phyloP scores from a whole-genome alignment of 2,329 filamentous ascomycete genomes.

The Coniella lustricola region DNA sequence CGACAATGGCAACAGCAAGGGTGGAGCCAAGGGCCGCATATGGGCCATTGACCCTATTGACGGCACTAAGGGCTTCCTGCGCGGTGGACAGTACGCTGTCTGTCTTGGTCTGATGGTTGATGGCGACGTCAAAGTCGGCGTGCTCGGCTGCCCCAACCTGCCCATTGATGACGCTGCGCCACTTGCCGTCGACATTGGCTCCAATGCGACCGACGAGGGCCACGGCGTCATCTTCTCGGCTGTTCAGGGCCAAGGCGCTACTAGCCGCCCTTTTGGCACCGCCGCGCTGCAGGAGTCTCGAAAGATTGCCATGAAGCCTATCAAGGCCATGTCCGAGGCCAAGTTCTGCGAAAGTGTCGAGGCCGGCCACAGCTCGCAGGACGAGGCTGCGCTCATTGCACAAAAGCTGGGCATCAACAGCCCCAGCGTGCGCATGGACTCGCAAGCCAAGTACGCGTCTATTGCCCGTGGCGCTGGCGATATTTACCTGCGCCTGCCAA shows the following conservation, averaged over 20 bases:
- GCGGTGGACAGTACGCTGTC: slow-evolving; percentile 94
- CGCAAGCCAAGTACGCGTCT: slow-evolving; percentile 94
- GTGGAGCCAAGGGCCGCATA: slow-evolving; percentile 69
- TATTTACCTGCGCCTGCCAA: slow-evolving; percentile 84
- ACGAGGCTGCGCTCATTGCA: slow-evolving; percentile 80
- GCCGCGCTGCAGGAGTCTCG: slow-evolving; percentile 48
- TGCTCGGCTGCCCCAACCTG: slow-evolving; percentile 91
- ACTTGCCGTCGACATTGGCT: slow-evolving; percentile 64
- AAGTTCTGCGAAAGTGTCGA: slow-evolving; percentile 98
- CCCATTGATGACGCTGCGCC: slow-evolving; percentile 73
- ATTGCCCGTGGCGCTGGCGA: slow-evolving; percentile 92
- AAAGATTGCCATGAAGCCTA: slow-evolving; percentile 70
- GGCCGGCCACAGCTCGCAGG: slow-evolving; percentile 83
- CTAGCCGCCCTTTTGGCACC: slow-evolving; percentile 63
- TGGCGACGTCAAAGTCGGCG: slow-evolving; percentile 87
- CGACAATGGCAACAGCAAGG: slow-evolving; percentile 61
- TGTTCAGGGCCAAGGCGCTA: slow-evolving; percentile 70
- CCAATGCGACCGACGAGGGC: slow-evolving; percentile 65
- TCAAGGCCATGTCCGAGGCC: slow-evolving; percentile 67
- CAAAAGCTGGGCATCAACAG: slow-evolving; percentile 77
- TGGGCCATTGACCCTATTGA: slow-evolving; percentile 98
- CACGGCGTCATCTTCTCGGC: slow-evolving; percentile 87
- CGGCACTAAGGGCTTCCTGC: slow-evolving; percentile 93
- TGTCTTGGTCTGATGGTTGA: slow-evolving; percentile 89
- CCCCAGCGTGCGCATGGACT: slow-evolving; percentile 92